These are phyloP conservation scores for Triangularia verruculosa DNA, from an alignment of 2,329 filamentous ascomycete species.

Conservation along the genomic window DNA sequence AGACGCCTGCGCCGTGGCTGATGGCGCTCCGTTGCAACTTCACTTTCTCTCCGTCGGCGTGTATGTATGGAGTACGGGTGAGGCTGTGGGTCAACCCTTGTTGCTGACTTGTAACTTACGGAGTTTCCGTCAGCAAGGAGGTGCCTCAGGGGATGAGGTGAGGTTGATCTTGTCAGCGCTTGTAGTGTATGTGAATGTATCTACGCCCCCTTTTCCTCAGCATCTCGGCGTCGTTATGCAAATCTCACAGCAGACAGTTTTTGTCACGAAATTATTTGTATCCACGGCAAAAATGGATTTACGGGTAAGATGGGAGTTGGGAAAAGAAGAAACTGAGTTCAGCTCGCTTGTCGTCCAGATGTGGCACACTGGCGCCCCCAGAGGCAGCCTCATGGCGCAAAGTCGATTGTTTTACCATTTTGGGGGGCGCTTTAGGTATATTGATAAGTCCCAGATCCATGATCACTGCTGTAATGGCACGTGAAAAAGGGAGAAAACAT, in stretches of 20 bases:
- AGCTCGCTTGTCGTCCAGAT: neutral
- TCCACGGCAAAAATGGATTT: too few species aligned
- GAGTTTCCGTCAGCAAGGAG: too few species aligned
- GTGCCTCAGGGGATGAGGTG: too few species aligned
- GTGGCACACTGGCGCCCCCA: neutral
- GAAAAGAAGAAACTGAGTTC: neutral
- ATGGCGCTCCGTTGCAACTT: neutral
- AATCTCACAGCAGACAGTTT: too few species aligned
- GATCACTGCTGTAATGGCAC: neutral
- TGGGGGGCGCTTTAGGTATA: neutral
- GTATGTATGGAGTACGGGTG: neutral
- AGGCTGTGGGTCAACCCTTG: too few species aligned
- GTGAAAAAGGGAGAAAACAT: neutral
- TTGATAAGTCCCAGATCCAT: neutral
- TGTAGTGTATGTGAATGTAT: neutral
- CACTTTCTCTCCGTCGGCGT: neutral
- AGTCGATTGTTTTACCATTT: too few species aligned
- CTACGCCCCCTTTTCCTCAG: too few species aligned
- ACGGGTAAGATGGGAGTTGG: neutral
- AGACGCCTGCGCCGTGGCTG: neutral
- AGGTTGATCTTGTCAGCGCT: neutral
- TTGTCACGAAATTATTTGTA: too few species aligned
- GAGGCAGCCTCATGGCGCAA: neutral
- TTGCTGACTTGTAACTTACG: too few species aligned
- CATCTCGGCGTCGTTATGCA: too few species aligned